Evolutionary conservation across 805 yeast species (phyloP).

Genomic region (Pichia manshurica): DNA sequence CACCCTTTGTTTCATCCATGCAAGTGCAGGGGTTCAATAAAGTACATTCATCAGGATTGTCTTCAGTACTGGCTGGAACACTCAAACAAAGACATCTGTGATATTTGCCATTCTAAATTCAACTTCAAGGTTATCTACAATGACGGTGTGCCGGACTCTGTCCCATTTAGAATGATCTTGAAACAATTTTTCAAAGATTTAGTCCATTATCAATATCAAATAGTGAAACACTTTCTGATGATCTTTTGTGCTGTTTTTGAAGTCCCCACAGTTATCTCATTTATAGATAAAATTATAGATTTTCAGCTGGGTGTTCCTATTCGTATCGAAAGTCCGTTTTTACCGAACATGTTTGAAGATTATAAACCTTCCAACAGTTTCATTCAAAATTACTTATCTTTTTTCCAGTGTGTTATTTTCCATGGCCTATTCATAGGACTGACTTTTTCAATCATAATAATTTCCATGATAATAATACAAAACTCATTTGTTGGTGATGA

Average conservation of each 20-base stretch:
- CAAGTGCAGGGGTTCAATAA: constrained; percentile 88
- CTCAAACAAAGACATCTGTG: constrained; percentile 65
- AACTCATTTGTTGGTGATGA: constrained; percentile 70
- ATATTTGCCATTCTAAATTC: constrained; percentile 78
- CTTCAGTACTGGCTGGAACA: constrained; percentile 80
- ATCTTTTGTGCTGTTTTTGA: constrained; percentile 29
- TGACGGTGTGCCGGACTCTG: constrained; percentile 40
- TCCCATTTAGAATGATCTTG: constrained; percentile 51
- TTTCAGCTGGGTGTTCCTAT: constrained; percentile 51
- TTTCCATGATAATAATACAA: constrained; percentile 32
- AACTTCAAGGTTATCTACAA: constrained; percentile 40
- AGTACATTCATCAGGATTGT: constrained; percentile 90
- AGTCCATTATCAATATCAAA: constrained; percentile 7
- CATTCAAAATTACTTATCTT: constrained; percentile 1
- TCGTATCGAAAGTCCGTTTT: not conserved
- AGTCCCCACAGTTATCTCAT: constrained; percentile 54
- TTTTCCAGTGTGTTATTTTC: constrained; percentile 12
- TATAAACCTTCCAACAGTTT: constrained; percentile 26
- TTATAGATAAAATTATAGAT: constrained; percentile 48
- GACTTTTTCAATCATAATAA: constrained; percentile 22
- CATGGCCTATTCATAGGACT: constrained; percentile 16
- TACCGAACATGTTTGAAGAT: not conserved
- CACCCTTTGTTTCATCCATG: constrained; percentile 91
- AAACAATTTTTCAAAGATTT: constrained; percentile 24
- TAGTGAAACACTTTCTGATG: constrained; percentile 10